A percentile compares a stretch with the other conserved stretches of the same genome.
Evolutionary conservation across 75 land plant species (phyloP).

Genomic region (Ceratopteris richardii): DNA sequence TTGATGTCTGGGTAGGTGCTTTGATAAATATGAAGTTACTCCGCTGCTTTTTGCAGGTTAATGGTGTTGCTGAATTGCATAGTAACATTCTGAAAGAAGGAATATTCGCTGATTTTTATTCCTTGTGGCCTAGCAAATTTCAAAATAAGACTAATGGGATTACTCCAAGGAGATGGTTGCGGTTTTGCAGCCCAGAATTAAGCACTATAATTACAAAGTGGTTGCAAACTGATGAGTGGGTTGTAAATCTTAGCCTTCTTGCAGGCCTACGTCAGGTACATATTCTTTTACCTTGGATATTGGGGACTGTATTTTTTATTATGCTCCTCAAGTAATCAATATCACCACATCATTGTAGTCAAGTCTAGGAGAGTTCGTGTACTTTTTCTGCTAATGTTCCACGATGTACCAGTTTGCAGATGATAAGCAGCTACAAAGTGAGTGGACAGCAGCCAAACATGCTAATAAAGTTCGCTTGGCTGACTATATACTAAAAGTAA

Average conservation of each 20-base stretch:
- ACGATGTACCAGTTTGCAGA: conserved; percentile 54
- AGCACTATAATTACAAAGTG: conserved; percentile 82
- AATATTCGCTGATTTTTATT: conserved; percentile 77
- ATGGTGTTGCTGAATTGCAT: conserved; percentile 94
- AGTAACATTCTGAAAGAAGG: conserved; percentile 72
- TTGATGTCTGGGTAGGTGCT: neutral
- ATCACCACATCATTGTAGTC: neutral
- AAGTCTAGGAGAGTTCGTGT: neutral
- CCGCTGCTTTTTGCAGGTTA: conserved; percentile 61
- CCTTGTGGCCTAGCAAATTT: conserved; percentile 86
- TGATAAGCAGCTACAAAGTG: conserved; percentile 54
- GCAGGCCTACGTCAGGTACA: conserved; percentile 57
- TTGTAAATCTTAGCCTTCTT: conserved; percentile 70
- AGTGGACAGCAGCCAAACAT: conserved; percentile 86
- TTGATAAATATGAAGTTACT: too few species aligned
- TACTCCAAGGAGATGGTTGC: conserved; percentile 94
- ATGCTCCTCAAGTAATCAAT: neutral
- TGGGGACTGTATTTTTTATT: neutral
- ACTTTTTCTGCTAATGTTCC: neutral
- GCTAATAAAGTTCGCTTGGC: conserved; percentile 72
- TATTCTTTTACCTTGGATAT: too few species aligned
- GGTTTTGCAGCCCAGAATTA: conserved; percentile 86
- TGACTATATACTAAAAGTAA: conserved; percentile 45
- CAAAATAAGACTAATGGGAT: conserved; percentile 99
- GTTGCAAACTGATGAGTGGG: conserved; percentile 86